Base-by-base conservation (phyloP, 1,139 yeast species). In the Taiozyma sp. region DNA sequence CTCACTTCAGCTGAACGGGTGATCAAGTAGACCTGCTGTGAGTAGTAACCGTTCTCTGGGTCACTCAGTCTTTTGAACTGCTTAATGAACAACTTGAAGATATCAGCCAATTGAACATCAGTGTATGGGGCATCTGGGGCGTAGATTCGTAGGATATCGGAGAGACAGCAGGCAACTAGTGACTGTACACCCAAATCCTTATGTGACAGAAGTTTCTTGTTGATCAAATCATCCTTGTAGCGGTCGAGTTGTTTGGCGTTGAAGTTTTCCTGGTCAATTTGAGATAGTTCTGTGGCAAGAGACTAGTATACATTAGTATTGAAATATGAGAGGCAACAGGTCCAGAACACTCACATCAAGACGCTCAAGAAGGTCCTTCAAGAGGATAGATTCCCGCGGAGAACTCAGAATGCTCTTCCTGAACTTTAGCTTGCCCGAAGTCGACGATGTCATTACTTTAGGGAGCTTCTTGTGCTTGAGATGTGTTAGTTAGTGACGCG, bases 91-190 rank as follows among this genome's bases (percentile, higher is more conserved):
- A 83, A 69, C 55, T 73, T 76, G 68, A 86, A 85, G n/a, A 85
- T 74, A 30, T 75, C 81, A 1, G 81, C 71, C 34, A 90, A 69
- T 56, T 86, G 85, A 1, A 70, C 58, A 37, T 82, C 81, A 2
- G 88, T 81, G 66, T 78, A 90, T 7, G 98, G 97, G 6, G 97
- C 96, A 66, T 90, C 88, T 0, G 97, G 97, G 0, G 97, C 97
- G 63, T 76, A 85, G 11, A 90, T 68, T 53, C 96, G 75, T 43
- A 91, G 68, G 14, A 91, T 72, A 64, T 90, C 96, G 3, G 91
- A 77, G 11, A 90, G 59, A 55, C 95, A 83, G 62, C 96, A 85
- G 19, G 95, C 83, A 3, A 79, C 77, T 53, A 75, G 80, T 0
- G 91, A 83, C 57, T 83, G 86, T 4, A 90, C 83, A 4, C 95